Conservation (phyloP, 73 alveolate genomes). For the Paramecium pentaurelia region DNA sequence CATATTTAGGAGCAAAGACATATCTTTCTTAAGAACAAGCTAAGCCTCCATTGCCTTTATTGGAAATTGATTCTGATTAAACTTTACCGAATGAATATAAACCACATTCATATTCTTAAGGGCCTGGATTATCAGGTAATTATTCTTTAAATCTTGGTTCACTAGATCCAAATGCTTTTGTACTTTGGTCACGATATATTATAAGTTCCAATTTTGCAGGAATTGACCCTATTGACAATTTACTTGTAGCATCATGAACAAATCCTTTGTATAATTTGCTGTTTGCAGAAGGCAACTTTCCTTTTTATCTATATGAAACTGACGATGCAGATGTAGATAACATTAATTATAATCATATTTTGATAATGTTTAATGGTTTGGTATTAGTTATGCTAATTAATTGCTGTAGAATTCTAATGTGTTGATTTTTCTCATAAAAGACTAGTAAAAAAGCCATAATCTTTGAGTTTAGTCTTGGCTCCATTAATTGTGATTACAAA, state of each 20-base stretch:
- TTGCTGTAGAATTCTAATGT: too few relatives aligned
- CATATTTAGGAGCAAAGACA: slow-evolving; percentile 44
- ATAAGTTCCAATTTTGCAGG: slow-evolving; percentile 60
- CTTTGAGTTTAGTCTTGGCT: too few relatives aligned
- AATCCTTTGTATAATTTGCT: slow-evolving; percentile 49
- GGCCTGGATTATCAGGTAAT: slow-evolving; percentile 42
- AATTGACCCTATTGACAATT: slow-evolving; percentile 42
- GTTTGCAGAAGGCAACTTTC: slow-evolving; percentile 43
- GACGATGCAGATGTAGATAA: slow-evolving; percentile 35
- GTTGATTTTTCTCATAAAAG: too few relatives aligned
- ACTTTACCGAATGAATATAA: background rate
- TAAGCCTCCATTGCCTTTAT: slow-evolving; percentile 55
- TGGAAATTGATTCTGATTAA: slow-evolving; percentile 43
- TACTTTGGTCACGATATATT: slow-evolving; percentile 30
- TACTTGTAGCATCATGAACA: slow-evolving; percentile 55
- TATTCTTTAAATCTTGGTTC: slow-evolving; percentile 31
- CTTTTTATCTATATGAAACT: slow-evolving; percentile 31
- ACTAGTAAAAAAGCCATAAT: too few relatives aligned
- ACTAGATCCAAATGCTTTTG: slow-evolving; percentile 59
- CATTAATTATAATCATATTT: background rate
- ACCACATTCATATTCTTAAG: slow-evolving; percentile 38
- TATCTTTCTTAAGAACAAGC: slow-evolving; percentile 47
- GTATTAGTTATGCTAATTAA: too few relatives aligned
- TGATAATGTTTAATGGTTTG: too few relatives aligned
- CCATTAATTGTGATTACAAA: too few relatives aligned